These are phyloP conservation scores for Stephania yunnanensis DNA, from an alignment of 164 flowering plant species.

Conservation along the genomic window DNA sequence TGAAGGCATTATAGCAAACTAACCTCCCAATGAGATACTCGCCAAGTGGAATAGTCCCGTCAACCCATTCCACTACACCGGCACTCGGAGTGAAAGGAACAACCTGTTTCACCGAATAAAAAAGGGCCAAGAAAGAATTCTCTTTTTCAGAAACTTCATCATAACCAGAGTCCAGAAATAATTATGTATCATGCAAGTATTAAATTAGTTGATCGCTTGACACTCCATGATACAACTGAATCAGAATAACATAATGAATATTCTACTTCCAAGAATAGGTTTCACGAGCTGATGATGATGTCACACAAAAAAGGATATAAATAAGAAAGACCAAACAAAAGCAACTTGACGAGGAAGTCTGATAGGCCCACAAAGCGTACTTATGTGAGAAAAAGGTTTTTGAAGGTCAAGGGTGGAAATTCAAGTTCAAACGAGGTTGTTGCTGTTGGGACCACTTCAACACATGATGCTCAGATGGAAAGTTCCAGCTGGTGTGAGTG, in stretches of 20 bases:
- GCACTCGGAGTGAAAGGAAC: constrained; percentile 99
- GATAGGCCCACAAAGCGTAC: no score
- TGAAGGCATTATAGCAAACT: constrained; percentile 16
- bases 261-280: not conserved
- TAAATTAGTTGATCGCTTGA: no score
- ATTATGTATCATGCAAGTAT: not conserved
- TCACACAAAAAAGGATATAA: not conserved
- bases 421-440: no score
- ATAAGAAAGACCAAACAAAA: no score
- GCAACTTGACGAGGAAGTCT: no score
- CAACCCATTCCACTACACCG: constrained; percentile 98
- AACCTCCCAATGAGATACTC: constrained; percentile 97
- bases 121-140: not conserved
- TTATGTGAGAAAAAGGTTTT: no score
- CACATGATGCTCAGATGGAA: no score
- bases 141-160: not conserved
- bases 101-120: constrained; percentile 49
- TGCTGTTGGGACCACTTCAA: no score
- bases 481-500: no score
- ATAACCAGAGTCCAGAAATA: not conserved
- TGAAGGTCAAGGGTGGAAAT: no score
- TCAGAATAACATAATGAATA: not conserved
- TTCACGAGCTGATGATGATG: no score
- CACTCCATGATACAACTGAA: not conserved
- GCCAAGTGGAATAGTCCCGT: constrained; percentile 91